phyloP scores from a whole-genome alignment of 225 moss, liverwort and hornwort genomes.

The Marchantia paleacea region DNA sequence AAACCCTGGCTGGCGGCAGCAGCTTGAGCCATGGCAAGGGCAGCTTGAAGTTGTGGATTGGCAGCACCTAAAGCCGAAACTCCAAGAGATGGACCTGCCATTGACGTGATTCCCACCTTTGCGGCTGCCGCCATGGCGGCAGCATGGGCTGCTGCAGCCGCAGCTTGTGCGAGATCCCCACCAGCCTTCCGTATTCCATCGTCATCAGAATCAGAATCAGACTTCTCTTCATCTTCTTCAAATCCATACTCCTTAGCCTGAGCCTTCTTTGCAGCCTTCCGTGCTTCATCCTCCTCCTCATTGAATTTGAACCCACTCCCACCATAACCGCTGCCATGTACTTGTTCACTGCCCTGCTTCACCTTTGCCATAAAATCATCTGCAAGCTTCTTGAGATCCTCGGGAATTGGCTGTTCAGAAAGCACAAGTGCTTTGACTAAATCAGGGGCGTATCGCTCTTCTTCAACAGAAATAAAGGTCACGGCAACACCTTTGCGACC shows the following conservation, averaged over 20 bases:
- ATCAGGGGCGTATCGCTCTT: conserved; percentile 92
- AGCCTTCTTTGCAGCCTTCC: conserved; percentile 93
- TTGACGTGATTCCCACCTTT: conserved; percentile 70
- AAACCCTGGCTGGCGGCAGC: conserved; percentile 83
- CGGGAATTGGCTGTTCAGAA: conserved; percentile 92
- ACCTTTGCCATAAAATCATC: conserved; percentile 96
- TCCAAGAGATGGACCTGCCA: conserved; percentile 56
- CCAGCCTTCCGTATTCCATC: conserved; percentile 97
- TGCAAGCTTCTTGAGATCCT: conserved; percentile 92
- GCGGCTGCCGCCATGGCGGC: conserved; percentile 96
- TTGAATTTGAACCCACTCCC: conserved; percentile 98
- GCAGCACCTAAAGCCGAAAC: conserved; percentile 51
- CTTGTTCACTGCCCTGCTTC: conserved; percentile 98
- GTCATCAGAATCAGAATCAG: conserved; percentile 96
- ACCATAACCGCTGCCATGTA: conserved; percentile 97
- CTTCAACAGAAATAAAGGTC: conserved; percentile 91
- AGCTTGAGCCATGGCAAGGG: conserved; percentile 78
- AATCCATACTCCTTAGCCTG: conserved; percentile 99
- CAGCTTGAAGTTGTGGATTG: conserved; percentile 92
- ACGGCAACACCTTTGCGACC: conserved; percentile 93
- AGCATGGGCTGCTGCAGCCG: conserved; percentile 81
- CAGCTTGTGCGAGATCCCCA: conserved; percentile 83
- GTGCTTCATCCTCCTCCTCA: conserved; percentile 98
- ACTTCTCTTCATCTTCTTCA: conserved; percentile 98
- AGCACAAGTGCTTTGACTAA: conserved; percentile 90